These are phyloP conservation scores for Coemansia biformis DNA, from an alignment of 192 early-diverging fungal genomes.

Conservation along the genomic window DNA sequence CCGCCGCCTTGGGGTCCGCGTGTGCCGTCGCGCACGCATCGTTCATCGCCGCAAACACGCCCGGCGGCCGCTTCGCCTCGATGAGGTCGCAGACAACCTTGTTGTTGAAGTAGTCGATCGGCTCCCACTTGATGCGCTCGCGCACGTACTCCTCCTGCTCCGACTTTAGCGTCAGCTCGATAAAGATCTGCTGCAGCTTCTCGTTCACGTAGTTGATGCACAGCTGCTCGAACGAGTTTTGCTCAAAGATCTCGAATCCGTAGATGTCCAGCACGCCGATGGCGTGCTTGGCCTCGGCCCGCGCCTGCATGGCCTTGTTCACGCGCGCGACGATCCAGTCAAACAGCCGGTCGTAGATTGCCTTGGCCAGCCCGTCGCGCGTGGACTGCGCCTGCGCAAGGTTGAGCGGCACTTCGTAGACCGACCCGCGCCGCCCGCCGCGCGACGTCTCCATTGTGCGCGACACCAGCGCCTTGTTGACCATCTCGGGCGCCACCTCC, in stretches of 20 bases:
- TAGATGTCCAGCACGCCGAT: conserved; percentile 98
- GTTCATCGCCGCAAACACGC: conserved; percentile 88
- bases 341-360: conserved; percentile 90
- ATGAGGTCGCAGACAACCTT: conserved; percentile 98
- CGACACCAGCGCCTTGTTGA: conserved; percentile 62
- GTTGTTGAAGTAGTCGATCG: conserved; percentile 99
- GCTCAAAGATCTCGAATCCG: conserved; percentile 94
- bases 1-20: conserved; percentile 77
- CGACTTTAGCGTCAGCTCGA: conserved; percentile 94
- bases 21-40: conserved; percentile 98
- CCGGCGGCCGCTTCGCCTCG: conserved; percentile 93
- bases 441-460: conserved; percentile 72
- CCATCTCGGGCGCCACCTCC: conserved; percentile 55
- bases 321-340: conserved; percentile 97
- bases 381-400: conserved; percentile 80
- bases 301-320: conserved; percentile 76
- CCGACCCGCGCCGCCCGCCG: conserved; percentile 66
- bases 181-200: conserved; percentile 97
- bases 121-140: conserved; percentile 97
- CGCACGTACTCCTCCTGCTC: conserved; percentile 98
- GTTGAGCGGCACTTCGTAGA: conserved; percentile 88
- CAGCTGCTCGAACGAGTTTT: conserved; percentile 97
- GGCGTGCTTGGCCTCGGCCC: conserved; percentile 56
- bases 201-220: conserved; percentile 99
- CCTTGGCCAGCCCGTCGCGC: conserved; percentile 89